These are phyloP conservation scores for Brassica rapa DNA, from an alignment of 345 rosid species.

Conservation along the genomic window DNA sequence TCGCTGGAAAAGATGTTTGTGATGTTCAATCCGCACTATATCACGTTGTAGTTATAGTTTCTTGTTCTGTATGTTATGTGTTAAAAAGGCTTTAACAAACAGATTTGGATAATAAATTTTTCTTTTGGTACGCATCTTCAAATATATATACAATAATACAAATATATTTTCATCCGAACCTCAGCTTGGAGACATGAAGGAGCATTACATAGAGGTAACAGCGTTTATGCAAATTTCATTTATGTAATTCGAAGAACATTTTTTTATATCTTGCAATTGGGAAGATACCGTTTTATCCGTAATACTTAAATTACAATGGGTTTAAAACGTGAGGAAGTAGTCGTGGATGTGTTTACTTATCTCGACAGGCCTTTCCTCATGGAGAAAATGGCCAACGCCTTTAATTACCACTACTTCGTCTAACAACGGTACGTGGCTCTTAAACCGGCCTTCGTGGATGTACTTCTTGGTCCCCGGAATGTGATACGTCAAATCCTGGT, in stretches of 20 bases:
- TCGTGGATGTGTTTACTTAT: slow-evolving; percentile 40
- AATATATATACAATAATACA: too few species aligned
- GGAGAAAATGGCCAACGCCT: slow-evolving; percentile 43
- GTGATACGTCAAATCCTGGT: slow-evolving; percentile 35
- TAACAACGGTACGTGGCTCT: slow-evolving; percentile 38
- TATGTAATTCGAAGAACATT: not conserved
- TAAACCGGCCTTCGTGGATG: slow-evolving; percentile 35
- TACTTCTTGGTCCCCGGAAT: slow-evolving; percentile 35
- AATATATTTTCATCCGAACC: too few species aligned
- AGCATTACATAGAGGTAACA: not conserved
- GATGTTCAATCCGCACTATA: slow-evolving; percentile 18
- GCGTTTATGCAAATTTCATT: not conserved
- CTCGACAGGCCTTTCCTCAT: slow-evolving; percentile 40
- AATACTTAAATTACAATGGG: not conserved
- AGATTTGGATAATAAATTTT: slow-evolving; percentile 12
- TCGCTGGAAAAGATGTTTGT: not conserved
- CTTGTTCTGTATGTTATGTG: slow-evolving; percentile 19
- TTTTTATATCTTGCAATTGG: not conserved
- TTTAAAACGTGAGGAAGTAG: slow-evolving; percentile 29
- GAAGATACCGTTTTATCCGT: not conserved
- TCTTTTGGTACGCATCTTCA: slow-evolving; percentile 18
- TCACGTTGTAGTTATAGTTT: slow-evolving; percentile 30
- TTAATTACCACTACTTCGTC: slow-evolving; percentile 38
- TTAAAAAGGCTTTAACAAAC: slow-evolving; percentile 23
- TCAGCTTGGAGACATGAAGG: too few species aligned